Evolutionary conservation across 2,329 filamentous ascomycete species (phyloP).

Genomic region (Calonectria naviculata): DNA sequence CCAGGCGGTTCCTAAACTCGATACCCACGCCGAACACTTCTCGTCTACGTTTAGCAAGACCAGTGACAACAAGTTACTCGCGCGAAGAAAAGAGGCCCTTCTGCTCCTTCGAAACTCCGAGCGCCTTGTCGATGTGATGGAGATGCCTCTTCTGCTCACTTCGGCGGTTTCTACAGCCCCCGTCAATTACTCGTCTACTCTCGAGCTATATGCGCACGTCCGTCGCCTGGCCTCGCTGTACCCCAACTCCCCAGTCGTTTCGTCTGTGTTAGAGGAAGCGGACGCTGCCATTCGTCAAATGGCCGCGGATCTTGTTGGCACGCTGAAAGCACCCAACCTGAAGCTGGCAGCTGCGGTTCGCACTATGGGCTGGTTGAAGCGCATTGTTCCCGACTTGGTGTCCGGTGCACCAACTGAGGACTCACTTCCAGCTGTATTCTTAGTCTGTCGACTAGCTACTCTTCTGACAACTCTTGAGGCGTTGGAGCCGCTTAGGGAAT

Average conservation of each 20-base stretch:
- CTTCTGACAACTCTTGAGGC: conserved; percentile 84
- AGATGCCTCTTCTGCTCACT: conserved; percentile 86
- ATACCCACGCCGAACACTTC: conserved; percentile 82
- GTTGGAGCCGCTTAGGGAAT: conserved; percentile 83
- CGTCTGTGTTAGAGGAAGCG: conserved; percentile 79
- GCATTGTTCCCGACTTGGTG: conserved; percentile 82
- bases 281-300: conserved; percentile 90
- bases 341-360: conserved; percentile 92
- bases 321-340: conserved; percentile 80
- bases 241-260: conserved; percentile 80
- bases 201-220: conserved; percentile 95
- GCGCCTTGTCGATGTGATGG: conserved; percentile 88
- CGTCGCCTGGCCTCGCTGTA: conserved; percentile 86
- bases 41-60: conserved; percentile 84
- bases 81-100: conserved; percentile 81
- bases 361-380: conserved; percentile 89
- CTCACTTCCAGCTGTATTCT: conserved; percentile 83
- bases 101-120: conserved; percentile 89
- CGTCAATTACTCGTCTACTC: conserved; percentile 85
- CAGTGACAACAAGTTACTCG: conserved; percentile 75
- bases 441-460: conserved; percentile 86
- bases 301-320: conserved; percentile 83
- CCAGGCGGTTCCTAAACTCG: conserved; percentile 80
- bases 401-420: conserved; percentile 62
- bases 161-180: conserved; percentile 76